Base-by-base conservation (phyloP, 257 asterid species). In the Petrea volubilis region DNA sequence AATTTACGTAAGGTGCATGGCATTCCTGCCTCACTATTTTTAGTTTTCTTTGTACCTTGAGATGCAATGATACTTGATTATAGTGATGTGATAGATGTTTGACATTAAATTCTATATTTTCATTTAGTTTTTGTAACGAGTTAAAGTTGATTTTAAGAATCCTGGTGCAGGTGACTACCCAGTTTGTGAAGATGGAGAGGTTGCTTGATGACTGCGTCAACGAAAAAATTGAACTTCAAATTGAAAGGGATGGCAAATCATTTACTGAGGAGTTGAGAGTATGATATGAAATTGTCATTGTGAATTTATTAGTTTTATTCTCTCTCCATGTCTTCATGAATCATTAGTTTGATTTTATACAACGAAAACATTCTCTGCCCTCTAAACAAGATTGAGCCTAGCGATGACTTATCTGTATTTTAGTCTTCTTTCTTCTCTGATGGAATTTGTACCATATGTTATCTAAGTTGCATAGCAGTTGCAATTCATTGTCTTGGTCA, bases 171-270 rank as follows among this genome's bases (percentile, higher is more conserved):
- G 99, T 95, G 68, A 78, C 84, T 72, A 95, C 99, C 67, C 99
- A 92, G 78, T 95, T 95, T 83, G 81, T 90, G 81, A 85, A 78
- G 88, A 83, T 90, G 96, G 99, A 92, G 87, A 88, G 70, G 63
- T 73, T 92, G 75, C 92, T 95, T 79, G 99, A 95, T 82, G 97
- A 95, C 71, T 80, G 90, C 61, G 99, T 95, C 68, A 62, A 87
- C 77, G 74, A 80, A 57, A 79, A 86, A 49, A 78, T 92, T 72
- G 96, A 95, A 79, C 96, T 95, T 60, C 95, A 88, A 79, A 87
- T 95, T 82, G 99, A 95, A 88, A 85, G 99, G 83, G 99, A 98
- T 55, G 99, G 98, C 76, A 86, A 84, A 78, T 78, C 97, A 14
- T 72, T 95, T 85, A 85, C 88, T 36, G 80, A 92, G 75, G 82